Base-by-base conservation (phyloP, 1,284 basidiomycete species). In the Puccinia hordei region DNA sequence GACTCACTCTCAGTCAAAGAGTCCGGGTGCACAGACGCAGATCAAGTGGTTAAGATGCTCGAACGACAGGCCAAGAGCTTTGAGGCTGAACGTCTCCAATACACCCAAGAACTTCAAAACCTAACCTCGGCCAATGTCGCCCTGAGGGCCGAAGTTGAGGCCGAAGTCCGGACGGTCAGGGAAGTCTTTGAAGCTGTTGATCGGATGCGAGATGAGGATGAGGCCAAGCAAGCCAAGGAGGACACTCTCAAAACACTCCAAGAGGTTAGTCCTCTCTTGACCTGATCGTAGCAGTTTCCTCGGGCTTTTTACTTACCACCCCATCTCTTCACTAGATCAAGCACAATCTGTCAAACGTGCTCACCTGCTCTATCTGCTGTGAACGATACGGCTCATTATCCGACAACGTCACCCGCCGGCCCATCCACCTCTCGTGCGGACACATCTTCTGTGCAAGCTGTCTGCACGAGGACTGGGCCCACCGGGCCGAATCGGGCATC, bases 361-460 rank as follows among this genome's bases (percentile, higher is more conserved):
- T 79, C 33, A 71, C 76, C 1, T 79, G 76, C 30, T 66, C 76
- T n/a, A 79, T 79, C 24, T 79, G 76, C 55, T 71, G 76, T 30
- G 76, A 79, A 38, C 76, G 66, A 1, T 79, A 71, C 41, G 76
- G 76, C 12, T 79, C 76, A 13, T 46, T 79, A 27, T 79, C 76
- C 4, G 35, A 38, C 19, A 61, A 79, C 55, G 22, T 55, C 17
- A 33, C 51, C 22, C 65, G 76, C 38, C 44, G 76, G 27, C 76
- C 76, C 6, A 79, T 79, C 65, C 76, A 79, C 59, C 51, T 79
- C 9, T 79, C 76, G 19, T 79, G 76, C 46, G 76, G 76, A 27
- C 76, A 78, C 61, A 78, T 78, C 38, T 79, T 79, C 49, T 79
- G 76, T 27, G 76, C 76, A 1, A 79, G 65, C 33, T 79, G 76